Base-by-base conservation (phyloP, 495 filamentous ascomycete genomes). In the Annulohypoxylon nitens region DNA sequence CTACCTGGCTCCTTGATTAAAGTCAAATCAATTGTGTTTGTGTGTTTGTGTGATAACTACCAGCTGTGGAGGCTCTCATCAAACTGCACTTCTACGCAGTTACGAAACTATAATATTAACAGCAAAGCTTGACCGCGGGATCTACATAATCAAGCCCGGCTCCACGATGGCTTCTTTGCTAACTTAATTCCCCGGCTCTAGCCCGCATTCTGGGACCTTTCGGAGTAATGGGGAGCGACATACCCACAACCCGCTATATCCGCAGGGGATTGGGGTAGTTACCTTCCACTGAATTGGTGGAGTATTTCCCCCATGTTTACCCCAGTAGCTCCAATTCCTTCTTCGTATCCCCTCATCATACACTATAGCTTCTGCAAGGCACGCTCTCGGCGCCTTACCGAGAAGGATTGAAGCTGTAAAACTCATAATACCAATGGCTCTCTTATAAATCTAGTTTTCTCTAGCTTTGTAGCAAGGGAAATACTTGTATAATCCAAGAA, bases 201-300 rank as follows among this genome's bases (percentile, higher is more conserved):
- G 50, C 50, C 16, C 23, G 12, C 48, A 39, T 62, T 9, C 23
- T 68, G 47, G 43, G 36, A 23, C 12, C 7, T 20, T 57, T 74
- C 71, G 71, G 71, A 34, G 30, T 67, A 74, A 70, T 66, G 25
- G 7, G 23, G 37, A 74, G 71, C 71, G 71, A 74, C 18, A 47
- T 36, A 47, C 26, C 55, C 65, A 68, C 45, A 43, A 53, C 54
- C 58, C 25, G 48, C 11, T 30, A 47, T 43, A n/a, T 54, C 33
- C 68, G 23, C 43, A n/a, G 60, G 51, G 43, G 26, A 25, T 50
- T 69, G 57, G 71, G 61, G 66, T 66, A 66, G 59, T 50, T 61
- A 36, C 34, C 60, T 33, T 36, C 65, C 60, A 39, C 55, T 10
- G 54, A 65, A 61, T 57, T 68, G 70, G 70, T 68, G 70, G 71